A percentile compares a stretch with the other conserved stretches of the same genome.
Evolutionary conservation across 345 rosid genomes (phyloP).

Genomic region (Pseudoturritis turrita): DNA sequence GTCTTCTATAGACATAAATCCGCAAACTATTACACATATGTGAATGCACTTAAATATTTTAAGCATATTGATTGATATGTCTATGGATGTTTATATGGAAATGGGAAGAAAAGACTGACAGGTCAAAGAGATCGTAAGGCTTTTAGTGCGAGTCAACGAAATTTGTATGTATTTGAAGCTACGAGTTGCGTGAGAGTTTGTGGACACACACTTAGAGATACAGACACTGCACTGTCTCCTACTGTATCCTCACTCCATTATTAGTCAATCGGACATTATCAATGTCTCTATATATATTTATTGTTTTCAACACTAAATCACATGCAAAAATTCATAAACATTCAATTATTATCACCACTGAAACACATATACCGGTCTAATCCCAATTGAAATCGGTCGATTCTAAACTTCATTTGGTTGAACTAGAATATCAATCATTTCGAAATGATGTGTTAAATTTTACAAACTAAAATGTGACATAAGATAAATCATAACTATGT

Average conservation of each 20-base stretch:
- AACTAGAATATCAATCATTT: too few relatives aligned
- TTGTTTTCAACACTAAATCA: neutral
- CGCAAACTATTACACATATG: slow-evolving; percentile 1
- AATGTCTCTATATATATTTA: neutral
- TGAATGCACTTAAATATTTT: neutral
- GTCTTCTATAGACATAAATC: neutral
- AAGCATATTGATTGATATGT: neutral
- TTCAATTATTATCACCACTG: too few relatives aligned
- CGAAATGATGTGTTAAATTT: too few relatives aligned
- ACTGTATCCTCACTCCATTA: slow-evolving; percentile 11
- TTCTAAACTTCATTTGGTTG: too few relatives aligned
- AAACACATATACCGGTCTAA: too few relatives aligned
- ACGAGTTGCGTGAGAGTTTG: slow-evolving; percentile 18
- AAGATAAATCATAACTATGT: too few relatives aligned
- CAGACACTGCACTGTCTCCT: slow-evolving; percentile 12
- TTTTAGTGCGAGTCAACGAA: neutral
- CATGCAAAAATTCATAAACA: too few relatives aligned
- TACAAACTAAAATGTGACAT: too few relatives aligned
- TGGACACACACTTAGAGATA: slow-evolving; percentile 11
- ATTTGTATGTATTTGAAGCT: neutral
- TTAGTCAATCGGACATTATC: neutral
- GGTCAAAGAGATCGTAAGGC: slow-evolving; percentile 13
- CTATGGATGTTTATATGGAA: neutral
- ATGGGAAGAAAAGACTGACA: slow-evolving; percentile 1
- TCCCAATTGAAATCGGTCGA: too few relatives aligned